phyloP scores from a whole-genome alignment of 2,329 filamentous ascomycete species.

The Biscogniauxia marginata region DNA sequence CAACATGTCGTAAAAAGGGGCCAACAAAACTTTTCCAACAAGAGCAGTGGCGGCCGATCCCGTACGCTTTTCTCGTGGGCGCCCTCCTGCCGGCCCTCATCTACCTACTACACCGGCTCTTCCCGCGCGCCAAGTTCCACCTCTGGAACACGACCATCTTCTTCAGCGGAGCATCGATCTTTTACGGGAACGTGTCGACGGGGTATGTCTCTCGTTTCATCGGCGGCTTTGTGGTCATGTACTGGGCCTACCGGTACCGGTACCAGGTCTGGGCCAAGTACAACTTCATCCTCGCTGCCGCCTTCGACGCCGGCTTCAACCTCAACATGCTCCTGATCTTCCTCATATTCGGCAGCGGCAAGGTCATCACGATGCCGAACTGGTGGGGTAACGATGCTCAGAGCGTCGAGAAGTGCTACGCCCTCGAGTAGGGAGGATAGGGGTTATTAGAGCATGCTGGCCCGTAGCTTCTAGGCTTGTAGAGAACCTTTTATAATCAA shows the following conservation, averaged over 20 bases:
- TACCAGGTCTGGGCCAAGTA: conserved; percentile 59
- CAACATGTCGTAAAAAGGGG: conserved; percentile 29
- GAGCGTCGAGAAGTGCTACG: conserved; percentile 59
- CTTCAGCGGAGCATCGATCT: conserved; percentile 52
- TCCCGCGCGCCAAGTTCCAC: conserved; percentile 53
- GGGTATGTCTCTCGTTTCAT: conserved; percentile 57
- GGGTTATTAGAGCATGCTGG: too few relatives aligned
- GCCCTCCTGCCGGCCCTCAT: conserved; percentile 45
- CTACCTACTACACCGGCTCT: conserved; percentile 50
- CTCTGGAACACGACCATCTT: conserved; percentile 64
- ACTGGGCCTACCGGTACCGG: conserved; percentile 53
- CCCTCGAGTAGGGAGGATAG: conserved; percentile 32
- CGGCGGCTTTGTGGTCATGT: conserved; percentile 61
- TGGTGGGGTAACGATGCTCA: conserved; percentile 62
- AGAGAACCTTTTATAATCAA: too few relatives aligned
- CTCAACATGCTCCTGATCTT: conserved; percentile 62
- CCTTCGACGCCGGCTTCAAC: conserved; percentile 63
- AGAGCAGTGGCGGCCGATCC: conserved; percentile 46
- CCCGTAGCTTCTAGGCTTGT: too few relatives aligned
- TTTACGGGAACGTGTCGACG: conserved; percentile 62
- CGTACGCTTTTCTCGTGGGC: conserved; percentile 54
- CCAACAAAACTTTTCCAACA: conserved; percentile 49
- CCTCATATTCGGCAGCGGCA: conserved; percentile 56
- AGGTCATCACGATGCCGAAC: conserved; percentile 57
- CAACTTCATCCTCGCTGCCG: conserved; percentile 60